Percentiles rank a stretch among this genome's conserved stretches.
Conservation (phyloP, 2,329 filamentous ascomycete species). For the Ceratocystis eucalypticola region DNA sequence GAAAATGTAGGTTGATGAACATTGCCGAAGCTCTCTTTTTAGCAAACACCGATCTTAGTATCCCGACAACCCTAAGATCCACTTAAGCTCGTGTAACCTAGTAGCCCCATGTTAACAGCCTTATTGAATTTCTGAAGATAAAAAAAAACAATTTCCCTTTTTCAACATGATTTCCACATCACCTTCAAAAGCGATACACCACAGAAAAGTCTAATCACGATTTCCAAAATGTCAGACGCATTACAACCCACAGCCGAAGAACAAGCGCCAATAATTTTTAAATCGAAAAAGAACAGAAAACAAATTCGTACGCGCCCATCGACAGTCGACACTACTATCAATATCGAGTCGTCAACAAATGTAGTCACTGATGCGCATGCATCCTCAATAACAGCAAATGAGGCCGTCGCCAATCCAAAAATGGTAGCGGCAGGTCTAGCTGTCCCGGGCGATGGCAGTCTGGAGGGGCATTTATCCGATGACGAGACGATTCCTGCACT, state of each 20-base stretch:
- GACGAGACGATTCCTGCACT: slow-evolving; percentile 33
- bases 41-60: background rate
- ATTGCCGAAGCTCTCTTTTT: too few species aligned
- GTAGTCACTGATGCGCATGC: background rate
- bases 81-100: background rate
- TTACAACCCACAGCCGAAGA: background rate
- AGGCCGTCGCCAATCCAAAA: background rate
- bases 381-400: background rate
- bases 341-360: slow-evolving; percentile 24
- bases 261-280: slow-evolving; percentile 35
- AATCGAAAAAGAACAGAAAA: slow-evolving; percentile 38
- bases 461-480: slow-evolving; percentile 19
- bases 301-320: slow-evolving; percentile 30
- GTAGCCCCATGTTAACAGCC: too few species aligned
- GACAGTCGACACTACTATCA: slow-evolving; percentile 32
- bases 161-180: background rate
- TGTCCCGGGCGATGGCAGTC: background rate
- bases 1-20: too few species aligned
- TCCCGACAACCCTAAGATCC: background rate
- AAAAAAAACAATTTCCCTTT: background rate
- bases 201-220: background rate
- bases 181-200: background rate
- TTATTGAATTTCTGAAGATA: too few species aligned
- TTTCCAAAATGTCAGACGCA: background rate
- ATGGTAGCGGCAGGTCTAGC: slow-evolving; percentile 15